Base-by-base conservation (phyloP, 2,329 filamentous ascomycete species). In the Tolypocladium amazonense region DNA sequence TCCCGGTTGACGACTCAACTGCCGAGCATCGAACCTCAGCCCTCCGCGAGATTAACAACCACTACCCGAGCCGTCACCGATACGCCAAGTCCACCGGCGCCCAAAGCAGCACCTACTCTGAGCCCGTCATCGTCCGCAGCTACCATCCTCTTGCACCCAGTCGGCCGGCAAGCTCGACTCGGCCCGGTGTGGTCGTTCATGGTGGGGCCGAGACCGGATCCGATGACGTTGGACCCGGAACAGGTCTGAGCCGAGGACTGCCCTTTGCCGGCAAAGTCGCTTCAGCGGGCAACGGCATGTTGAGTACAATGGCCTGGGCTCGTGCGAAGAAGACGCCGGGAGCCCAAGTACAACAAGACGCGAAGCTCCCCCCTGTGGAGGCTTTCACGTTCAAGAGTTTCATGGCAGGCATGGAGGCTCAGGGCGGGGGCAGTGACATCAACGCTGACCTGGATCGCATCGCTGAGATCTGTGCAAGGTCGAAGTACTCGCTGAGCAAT, bases 381-480 rank as follows among this genome's bases (percentile, higher is more conserved):
- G 84, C 83, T 15, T 88, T 87, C 65, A 83, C 78, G 58, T 87
- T 87, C 74, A 86, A 84, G 68, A 82, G 80, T 62, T 85, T 87
- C 66, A 80, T 88, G 76, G 78, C 79, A 57, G 80, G 81, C 60
- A 76, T 84, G 56, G 76, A 81, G 61, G 73, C 73, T 1, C 73
- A 76, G 56, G 73, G 74, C 57, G 68, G 66, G 5, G 72, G 71
- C 7, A 72, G 72, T 56, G 77, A 81, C 60, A 82, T 87, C 61
- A 77, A 77, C 57, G 76, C 83, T 15, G 83, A 86, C 65, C 73
- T 88, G 56, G 84, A 87, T 62, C 79, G 83, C 47, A 87, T 88
- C 65, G 85, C 85, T 14, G 84, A 87, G 69, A 87, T 88, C 38
- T 88, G 84, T 71, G 85, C 85, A 43, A 77, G 82, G 39, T 87